Evolutionary conservation across 78 protist species (phyloP).

Genomic region (Dictyostelium brefeldianum): DNA sequence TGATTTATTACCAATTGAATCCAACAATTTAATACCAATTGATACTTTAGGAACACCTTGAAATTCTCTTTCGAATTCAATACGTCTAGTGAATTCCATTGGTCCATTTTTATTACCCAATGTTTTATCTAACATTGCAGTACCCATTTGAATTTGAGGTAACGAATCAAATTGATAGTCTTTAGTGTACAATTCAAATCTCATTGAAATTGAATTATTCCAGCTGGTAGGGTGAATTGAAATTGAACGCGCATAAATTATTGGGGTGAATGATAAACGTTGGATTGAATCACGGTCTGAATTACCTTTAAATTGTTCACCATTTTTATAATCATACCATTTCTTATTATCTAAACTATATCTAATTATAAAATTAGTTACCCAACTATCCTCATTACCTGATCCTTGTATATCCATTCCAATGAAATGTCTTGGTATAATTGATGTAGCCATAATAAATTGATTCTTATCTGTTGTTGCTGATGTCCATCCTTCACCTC

Average conservation of each 20-base stretch:
- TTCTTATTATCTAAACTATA: conserved; percentile 29
- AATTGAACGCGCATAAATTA: conserved; percentile 27
- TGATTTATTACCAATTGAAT: neutral
- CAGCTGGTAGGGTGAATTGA: conserved; percentile 23
- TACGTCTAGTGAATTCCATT: neutral
- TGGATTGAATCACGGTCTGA: conserved; percentile 6
- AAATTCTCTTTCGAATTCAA: neutral
- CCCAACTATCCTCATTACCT: neutral
- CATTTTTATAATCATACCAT: conserved; percentile 9
- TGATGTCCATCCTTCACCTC: neutral
- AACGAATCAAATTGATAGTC: neutral
- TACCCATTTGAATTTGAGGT: conserved; percentile 21
- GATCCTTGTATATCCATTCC: neutral
- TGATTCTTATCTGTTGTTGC: neutral
- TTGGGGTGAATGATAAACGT: neutral
- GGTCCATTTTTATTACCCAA: neutral
- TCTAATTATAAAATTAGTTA: conserved; percentile 5
- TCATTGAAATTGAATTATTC: neutral
- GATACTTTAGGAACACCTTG: neutral
- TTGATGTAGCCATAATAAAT: conserved; percentile 2
- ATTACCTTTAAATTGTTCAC: conserved; percentile 17
- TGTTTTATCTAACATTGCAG: neutral
- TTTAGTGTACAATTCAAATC: conserved; percentile 18
- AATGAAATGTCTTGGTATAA: neutral
- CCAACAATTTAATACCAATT: neutral